Conservation (phyloP, 2,329 filamentous ascomycete species). For the Colletotrichum shisoi region DNA sequence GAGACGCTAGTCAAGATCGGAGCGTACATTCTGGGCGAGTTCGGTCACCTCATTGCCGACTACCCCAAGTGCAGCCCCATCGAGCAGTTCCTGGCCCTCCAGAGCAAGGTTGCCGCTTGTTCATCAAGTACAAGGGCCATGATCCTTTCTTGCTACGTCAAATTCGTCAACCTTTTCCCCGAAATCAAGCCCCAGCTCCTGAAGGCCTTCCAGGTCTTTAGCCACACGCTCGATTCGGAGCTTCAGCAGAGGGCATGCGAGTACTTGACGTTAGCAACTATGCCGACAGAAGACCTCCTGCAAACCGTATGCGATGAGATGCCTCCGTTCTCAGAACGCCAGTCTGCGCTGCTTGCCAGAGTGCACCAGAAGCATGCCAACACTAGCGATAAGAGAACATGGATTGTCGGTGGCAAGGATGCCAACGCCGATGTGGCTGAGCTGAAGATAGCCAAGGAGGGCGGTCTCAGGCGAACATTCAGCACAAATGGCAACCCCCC, state of each 20-base stretch:
- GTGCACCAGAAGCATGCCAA: conserved; percentile 93
- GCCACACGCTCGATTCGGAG: conserved; percentile 92
- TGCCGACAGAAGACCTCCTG: conserved; percentile 88
- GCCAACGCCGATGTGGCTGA: conserved; percentile 85
- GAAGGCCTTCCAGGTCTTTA: conserved; percentile 89
- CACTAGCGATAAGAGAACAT: conserved; percentile 93
- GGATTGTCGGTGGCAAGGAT: conserved; percentile 97
- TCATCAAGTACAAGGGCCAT: conserved; percentile 91
- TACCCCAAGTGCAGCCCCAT: conserved; percentile 92
- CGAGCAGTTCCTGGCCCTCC: conserved; percentile 92
- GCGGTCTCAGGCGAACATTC: conserved; percentile 86
- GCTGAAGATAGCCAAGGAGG: conserved; percentile 79
- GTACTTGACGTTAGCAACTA: conserved; percentile 83
- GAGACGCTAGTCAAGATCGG: conserved; percentile 98
- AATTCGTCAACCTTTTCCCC: conserved; percentile 97
- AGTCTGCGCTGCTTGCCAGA: conserved; percentile 88
- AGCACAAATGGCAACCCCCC: conserved; percentile 63
- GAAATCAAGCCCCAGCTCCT: conserved; percentile 97
- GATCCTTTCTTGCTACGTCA: conserved; percentile 93
- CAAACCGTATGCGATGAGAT: conserved; percentile 97
- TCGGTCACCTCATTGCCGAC: conserved; percentile 95
- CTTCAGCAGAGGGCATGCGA: conserved; percentile 96
- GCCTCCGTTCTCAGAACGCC: conserved; percentile 95
- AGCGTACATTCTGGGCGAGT: conserved; percentile 93
- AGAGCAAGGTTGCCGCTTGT: conserved; percentile 86